A percentile compares a stretch with the other conserved stretches of the same genome.
These are phyloP conservation scores for Ustilago sp. DNA, from an alignment of 1,284 basidiomycete genomes.

Conservation along the genomic window DNA sequence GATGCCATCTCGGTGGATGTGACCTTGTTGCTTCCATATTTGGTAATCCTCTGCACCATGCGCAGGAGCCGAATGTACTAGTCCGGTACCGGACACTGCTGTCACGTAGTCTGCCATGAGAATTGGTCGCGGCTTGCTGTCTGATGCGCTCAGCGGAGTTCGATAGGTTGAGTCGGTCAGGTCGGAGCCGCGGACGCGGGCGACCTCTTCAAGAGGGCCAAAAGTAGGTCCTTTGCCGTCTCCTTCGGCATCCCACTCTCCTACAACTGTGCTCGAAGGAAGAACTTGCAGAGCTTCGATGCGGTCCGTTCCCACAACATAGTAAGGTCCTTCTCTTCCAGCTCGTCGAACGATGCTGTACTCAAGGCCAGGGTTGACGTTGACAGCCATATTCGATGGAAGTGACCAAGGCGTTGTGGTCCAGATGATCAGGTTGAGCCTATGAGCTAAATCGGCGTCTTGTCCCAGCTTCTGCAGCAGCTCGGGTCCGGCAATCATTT, in stretches of 20 bases:
- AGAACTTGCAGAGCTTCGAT: slow-evolving; percentile 69
- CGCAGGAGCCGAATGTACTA: slow-evolving; percentile 95
- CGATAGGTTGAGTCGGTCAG: slow-evolving; percentile 78
- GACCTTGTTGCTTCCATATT: slow-evolving; percentile 55
- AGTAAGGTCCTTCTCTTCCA: slow-evolving; percentile 67
- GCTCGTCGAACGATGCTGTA: slow-evolving; percentile 76
- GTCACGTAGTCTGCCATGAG: slow-evolving; percentile 79
- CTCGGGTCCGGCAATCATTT: slow-evolving; percentile 52
- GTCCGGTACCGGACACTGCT: slow-evolving; percentile 88
- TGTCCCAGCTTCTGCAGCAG: slow-evolving; percentile 23
- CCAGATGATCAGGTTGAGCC: slow-evolving; percentile 85
- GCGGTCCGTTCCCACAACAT: slow-evolving; percentile 81
- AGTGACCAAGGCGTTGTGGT: slow-evolving; percentile 99
- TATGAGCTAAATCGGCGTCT: slow-evolving; percentile 62
- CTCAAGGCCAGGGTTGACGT: slow-evolving; percentile 79
- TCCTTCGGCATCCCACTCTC: neutral
- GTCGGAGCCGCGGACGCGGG: slow-evolving; percentile 40
- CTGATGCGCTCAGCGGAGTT: slow-evolving; percentile 76
- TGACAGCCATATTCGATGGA: slow-evolving; percentile 94
- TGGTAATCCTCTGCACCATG: slow-evolving; percentile 93
- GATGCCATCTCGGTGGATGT: slow-evolving; percentile 42
- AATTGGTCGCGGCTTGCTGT: slow-evolving; percentile 69
- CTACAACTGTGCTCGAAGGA: neutral
- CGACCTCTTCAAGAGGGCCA: slow-evolving; percentile 45
- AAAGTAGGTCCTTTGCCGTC: slow-evolving; percentile 8